These are phyloP conservation scores for Fusarium protoensiforme DNA, from an alignment of 2,329 filamentous ascomycete species.

Conservation along the genomic window DNA sequence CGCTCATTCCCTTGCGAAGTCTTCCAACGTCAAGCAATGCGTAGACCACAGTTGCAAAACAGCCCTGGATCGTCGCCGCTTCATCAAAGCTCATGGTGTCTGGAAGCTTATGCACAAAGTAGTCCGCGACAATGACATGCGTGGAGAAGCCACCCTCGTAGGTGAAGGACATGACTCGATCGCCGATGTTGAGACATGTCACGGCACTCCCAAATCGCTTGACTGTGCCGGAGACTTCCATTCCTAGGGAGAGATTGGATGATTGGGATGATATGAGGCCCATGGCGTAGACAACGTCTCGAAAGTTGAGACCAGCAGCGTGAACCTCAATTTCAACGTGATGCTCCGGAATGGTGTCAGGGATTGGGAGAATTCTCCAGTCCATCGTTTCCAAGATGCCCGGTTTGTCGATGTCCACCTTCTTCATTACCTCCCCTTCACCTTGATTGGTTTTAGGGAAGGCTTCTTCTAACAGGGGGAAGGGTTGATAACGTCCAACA, in stretches of 20 bases:
- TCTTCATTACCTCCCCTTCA: background rate
- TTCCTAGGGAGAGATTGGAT: background rate
- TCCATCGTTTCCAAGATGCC: conserved; percentile 8
- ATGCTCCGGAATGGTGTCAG: background rate
- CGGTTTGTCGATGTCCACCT: background rate
- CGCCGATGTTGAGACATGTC: conserved; percentile 25
- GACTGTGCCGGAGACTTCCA: conserved; percentile 4
- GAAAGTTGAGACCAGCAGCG: conserved; percentile 14
- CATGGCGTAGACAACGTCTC: conserved; percentile 11
- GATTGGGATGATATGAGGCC: background rate
- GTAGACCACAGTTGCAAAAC: conserved; percentile 46
- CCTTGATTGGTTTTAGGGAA: background rate
- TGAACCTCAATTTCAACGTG: conserved; percentile 4
- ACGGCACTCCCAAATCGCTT: conserved; percentile 1
- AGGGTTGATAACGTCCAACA: conserved; percentile 7
- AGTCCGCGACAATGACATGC: conserved; percentile 1
- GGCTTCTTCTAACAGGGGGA: background rate
- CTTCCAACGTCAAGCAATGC: conserved; percentile 31
- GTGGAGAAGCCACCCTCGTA: conserved; percentile 11
- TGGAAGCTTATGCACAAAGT: conserved; percentile 46
- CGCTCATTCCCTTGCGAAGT: conserved; percentile 46
- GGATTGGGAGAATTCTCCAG: background rate
- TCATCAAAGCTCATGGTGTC: conserved; percentile 47
- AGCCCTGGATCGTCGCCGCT: conserved; percentile 47
- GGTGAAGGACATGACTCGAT: conserved; percentile 32